These are phyloP conservation scores for Gossypium rotundifolium DNA, from an alignment of 345 rosid genomes.

Conservation along the genomic window DNA sequence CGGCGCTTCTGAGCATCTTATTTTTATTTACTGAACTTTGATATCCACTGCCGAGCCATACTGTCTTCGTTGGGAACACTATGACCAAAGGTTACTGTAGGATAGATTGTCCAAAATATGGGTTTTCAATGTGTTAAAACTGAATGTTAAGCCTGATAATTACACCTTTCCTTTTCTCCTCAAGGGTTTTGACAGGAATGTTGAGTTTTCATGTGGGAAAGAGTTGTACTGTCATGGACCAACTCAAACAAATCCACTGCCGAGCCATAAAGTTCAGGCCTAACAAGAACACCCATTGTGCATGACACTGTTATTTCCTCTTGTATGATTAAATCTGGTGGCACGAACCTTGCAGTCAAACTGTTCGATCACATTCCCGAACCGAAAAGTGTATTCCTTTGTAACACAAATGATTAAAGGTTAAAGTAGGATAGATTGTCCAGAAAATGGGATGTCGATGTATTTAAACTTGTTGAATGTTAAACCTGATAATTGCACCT, in stretches of 20 bases:
- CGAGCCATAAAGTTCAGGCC: conserved; percentile 9
- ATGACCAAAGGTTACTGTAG: conserved; percentile 34
- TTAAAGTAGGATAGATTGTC: conserved; percentile 27
- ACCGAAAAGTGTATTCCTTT: conserved; percentile 15
- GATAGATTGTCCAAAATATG: conserved; percentile 17
- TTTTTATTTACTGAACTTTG: too few species aligned
- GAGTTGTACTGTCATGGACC: conserved; percentile 21
- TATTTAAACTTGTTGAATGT: conserved; percentile 23
- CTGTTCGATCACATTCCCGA: background rate
- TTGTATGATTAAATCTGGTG: conserved; percentile 21
- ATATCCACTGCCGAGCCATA: conserved; percentile 31
- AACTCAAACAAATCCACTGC: conserved; percentile 52
- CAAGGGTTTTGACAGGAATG: background rate
- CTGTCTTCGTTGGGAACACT: conserved; percentile 30
- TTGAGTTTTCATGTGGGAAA: conserved; percentile 4
- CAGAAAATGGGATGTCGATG: conserved; percentile 21
- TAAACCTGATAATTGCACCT: background rate
- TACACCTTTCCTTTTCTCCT: too few species aligned
- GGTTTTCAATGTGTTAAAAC: conserved; percentile 38
- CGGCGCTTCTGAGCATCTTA: background rate
- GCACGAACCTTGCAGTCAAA: background rate
- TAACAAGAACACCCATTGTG: conserved; percentile 21
- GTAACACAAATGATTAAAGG: conserved; percentile 49
- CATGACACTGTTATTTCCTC: conserved; percentile 33
- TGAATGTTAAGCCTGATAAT: conserved; percentile 38